These are phyloP conservation scores for Nevesoporus exiguus DNA, from an alignment of 768 basidiomycete genomes.

Conservation along the genomic window DNA sequence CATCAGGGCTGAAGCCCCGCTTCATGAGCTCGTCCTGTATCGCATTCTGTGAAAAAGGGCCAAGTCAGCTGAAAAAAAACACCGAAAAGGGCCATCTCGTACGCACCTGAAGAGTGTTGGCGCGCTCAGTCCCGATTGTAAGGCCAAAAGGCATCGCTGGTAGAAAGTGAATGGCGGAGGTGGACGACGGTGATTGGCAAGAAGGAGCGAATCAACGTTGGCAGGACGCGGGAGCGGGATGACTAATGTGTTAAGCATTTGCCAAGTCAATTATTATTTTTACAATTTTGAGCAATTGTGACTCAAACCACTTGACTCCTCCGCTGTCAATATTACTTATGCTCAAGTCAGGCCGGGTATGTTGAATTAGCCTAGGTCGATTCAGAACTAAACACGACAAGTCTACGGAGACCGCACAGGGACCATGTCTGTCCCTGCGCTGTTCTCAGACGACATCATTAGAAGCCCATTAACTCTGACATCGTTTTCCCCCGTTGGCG, in stretches of 20 bases:
- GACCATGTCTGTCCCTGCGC: not conserved
- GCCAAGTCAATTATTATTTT: constrained; percentile 3
- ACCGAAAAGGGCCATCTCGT: not conserved
- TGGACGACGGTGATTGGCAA: constrained; percentile 27
- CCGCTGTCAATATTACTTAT: not conserved
- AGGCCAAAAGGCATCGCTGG: constrained; percentile 66
- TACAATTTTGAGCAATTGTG: not conserved
- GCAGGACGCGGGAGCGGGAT: constrained; percentile 15
- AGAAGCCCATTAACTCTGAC: not conserved
- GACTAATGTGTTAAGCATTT: constrained; percentile 27
- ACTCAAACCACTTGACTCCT: not conserved
- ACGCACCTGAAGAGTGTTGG: constrained; percentile 63
- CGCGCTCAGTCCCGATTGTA: constrained; percentile 76
- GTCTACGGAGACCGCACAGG: not conserved
- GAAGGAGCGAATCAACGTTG: constrained; percentile 23
- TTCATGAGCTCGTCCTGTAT: constrained; percentile 79
- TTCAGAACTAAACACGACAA: not conserved
- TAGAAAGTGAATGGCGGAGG: constrained; percentile 19
- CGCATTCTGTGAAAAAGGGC: constrained; percentile 48
- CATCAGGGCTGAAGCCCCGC: constrained; percentile 70
- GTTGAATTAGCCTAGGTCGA: not conserved
- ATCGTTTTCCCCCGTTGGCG: not conserved
- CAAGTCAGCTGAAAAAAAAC: constrained; percentile 11
- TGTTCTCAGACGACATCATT: not conserved
- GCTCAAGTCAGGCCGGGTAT: not conserved